Percentiles rank a stretch among this genome's conserved stretches.
phyloP scores from a whole-genome alignment of 73 alveolate species.

The Uronychia binucleata region DNA sequence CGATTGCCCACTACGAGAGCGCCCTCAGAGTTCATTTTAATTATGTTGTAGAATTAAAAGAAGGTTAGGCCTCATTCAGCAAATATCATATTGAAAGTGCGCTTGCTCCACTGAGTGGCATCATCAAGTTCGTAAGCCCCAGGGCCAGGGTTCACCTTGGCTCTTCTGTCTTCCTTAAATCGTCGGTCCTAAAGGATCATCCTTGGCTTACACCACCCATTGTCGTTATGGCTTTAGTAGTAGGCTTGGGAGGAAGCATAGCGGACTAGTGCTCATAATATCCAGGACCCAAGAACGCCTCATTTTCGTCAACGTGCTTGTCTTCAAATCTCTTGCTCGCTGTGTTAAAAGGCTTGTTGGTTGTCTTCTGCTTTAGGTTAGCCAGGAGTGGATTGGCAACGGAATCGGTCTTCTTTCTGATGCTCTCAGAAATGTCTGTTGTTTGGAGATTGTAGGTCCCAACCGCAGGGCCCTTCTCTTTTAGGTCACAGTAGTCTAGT shows the following conservation, averaged over 20 bases:
- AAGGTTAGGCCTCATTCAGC: constrained; percentile 21
- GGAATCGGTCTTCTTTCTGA: constrained; percentile 40
- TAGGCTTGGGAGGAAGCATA: constrained; percentile 7
- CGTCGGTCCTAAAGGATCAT: constrained; percentile 24
- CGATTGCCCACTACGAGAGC: constrained; percentile 1
- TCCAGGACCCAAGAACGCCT: constrained; percentile 69
- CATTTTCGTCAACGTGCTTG: constrained; percentile 52
- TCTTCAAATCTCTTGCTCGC: constrained; percentile 45
- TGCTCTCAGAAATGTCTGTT: constrained; percentile 27
- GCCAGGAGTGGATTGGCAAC: constrained; percentile 65
- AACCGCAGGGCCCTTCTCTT: constrained; percentile 40
- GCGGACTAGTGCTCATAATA: constrained; percentile 58
- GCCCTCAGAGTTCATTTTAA: neutral
- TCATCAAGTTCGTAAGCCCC: constrained; percentile 43
- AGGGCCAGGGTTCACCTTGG: constrained; percentile 53
- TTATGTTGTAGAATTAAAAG: neutral
- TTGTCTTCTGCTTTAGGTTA: constrained; percentile 38
- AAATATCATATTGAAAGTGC: constrained; percentile 47
- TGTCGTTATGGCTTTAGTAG: constrained; percentile 3
- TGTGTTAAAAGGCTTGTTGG: constrained; percentile 20
- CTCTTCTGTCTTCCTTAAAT: constrained; percentile 22
- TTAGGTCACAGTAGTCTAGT: constrained; percentile 9
- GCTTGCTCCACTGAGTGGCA: constrained; percentile 23
- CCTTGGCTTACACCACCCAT: constrained; percentile 14
- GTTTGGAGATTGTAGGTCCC: constrained; percentile 41